These are phyloP conservation scores for Tuber magnatum DNA, from an alignment of 495 filamentous ascomycete species.

Conservation along the genomic window DNA sequence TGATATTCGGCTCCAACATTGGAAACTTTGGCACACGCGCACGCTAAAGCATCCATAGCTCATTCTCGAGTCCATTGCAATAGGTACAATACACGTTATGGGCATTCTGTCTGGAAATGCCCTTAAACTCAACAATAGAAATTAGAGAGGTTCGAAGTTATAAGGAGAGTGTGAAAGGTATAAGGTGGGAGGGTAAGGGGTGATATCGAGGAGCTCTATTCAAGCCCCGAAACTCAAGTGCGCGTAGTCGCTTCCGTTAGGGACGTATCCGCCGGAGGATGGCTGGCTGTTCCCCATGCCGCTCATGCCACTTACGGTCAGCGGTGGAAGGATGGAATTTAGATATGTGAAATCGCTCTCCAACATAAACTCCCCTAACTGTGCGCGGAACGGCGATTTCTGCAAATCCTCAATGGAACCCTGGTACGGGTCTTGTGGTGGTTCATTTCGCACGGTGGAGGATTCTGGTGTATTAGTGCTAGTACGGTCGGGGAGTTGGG, in stretches of 20 bases:
- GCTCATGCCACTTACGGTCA: slow-evolving; percentile 24
- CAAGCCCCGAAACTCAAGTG: not conserved
- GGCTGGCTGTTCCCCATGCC: slow-evolving; percentile 6
- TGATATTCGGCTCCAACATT: not conserved
- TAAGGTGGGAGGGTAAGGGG: not conserved
- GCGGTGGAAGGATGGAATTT: slow-evolving; percentile 34
- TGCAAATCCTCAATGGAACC: slow-evolving; percentile 7
- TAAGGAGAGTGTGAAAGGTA: not conserved
- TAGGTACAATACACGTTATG: not conserved
- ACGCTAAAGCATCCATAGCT: not conserved
- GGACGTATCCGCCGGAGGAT: not conserved
- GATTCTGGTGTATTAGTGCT: not conserved
- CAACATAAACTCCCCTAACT: slow-evolving; percentile 47
- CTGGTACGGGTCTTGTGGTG: not conserved
- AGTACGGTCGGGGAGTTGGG: not conserved
- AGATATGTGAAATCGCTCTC: slow-evolving; percentile 44
- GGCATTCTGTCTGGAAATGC: not conserved
- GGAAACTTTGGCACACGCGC: not conserved
- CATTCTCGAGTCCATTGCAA: not conserved
- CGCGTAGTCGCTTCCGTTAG: not conserved
- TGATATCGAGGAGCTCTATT: not conserved
- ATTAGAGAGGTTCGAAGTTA: not conserved
- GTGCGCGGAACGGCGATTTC: slow-evolving; percentile 42
- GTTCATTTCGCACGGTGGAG: slow-evolving; percentile 8
- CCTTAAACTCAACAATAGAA: not conserved